A percentile compares a stretch with the other conserved stretches of the same genome.
Evolutionary conservation across 176 grass and related monocot species (phyloP).

Genomic region (Chloris gayana): DNA sequence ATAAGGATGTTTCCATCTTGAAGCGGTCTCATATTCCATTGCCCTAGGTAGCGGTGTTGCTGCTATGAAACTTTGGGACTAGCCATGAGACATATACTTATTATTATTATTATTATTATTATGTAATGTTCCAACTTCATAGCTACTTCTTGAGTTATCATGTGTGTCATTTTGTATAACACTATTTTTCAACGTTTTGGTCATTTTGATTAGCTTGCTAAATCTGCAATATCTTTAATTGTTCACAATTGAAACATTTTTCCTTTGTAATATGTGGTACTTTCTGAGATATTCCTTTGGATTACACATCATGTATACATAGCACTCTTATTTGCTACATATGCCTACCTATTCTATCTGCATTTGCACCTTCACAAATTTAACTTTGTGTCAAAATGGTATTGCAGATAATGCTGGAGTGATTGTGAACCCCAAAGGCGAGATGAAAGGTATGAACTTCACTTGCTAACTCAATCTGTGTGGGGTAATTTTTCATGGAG

Average conservation of each 20-base stretch:
- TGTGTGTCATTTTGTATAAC: neutral
- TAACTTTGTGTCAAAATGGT: neutral
- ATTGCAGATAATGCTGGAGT: constrained; percentile 67
- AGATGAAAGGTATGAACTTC: constrained; percentile 55
- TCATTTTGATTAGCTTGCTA: neutral
- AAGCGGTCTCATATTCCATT: constrained; percentile 28
- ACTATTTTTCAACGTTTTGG: neutral
- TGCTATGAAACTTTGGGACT: constrained; percentile 25
- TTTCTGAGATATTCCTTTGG: neutral
- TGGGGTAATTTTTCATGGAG: neutral
- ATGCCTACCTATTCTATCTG: neutral
- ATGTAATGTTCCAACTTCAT: neutral
- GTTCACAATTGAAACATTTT: neutral
- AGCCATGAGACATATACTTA: constrained; percentile 27
- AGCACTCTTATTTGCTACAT: neutral
- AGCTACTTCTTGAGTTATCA: neutral
- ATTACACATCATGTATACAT: no score
- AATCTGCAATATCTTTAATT: neutral
- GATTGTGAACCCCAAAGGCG: constrained; percentile 66
- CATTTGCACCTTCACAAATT: neutral
- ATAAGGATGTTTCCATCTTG: constrained; percentile 21
- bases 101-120: no score
- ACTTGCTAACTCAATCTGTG: neutral
- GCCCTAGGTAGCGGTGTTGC: constrained; percentile 5
- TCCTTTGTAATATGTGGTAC: neutral